Base-by-base conservation (phyloP, 176 grass and related monocot species). In the Dendrocalamus sinicus region DNA sequence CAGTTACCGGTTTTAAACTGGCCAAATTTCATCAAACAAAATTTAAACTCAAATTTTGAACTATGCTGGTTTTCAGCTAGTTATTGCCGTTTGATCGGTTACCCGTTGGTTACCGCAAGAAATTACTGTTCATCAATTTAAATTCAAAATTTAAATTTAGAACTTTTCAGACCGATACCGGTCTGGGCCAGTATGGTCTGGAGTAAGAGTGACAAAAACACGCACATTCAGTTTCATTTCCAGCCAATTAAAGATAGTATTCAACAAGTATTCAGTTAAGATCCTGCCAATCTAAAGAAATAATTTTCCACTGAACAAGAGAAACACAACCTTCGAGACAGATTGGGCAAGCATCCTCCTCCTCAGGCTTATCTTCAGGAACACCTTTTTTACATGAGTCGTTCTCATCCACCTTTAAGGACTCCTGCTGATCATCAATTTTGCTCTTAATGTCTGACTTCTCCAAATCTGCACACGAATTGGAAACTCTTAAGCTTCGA, bases 301-400 rank as follows among this genome's bases (percentile, higher is more conserved):
- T 9, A 20, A 1, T 28, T 45, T 24, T 51, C 15, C 4, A 9
- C 64, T 51, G 55, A 28, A 55, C 28, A 54, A 79, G 43, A 81
- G 53, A 76, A 78, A 79, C 20, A 66, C 28, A 73, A 96, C 94
- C 91, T 92, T 93, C 94, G 84, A 96, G 94, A 82, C 94, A 96
- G 77, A 91, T 96, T 77, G 94, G 91, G 43, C 91, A 96, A 86
- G 90, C 91, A 79, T 97, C 94, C 65, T 97, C 94, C 61, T 93
- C 94, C 23, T 92, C 89, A 81, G 73, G 37, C 51, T 68, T 85
- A 37, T 79, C 71, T 45, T 48, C 67, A 58, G 70, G 8, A 64
- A 32, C n/a, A 63, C 62, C 64, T 64, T 84, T 90, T 62, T 82
- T 1, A 19, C 55, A 87, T 67, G 79, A 73, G 12, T 90, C 80